These are phyloP conservation scores for Pisolithus thermaeus DNA, from an alignment of 1,284 basidiomycete genomes.

Conservation along the genomic window DNA sequence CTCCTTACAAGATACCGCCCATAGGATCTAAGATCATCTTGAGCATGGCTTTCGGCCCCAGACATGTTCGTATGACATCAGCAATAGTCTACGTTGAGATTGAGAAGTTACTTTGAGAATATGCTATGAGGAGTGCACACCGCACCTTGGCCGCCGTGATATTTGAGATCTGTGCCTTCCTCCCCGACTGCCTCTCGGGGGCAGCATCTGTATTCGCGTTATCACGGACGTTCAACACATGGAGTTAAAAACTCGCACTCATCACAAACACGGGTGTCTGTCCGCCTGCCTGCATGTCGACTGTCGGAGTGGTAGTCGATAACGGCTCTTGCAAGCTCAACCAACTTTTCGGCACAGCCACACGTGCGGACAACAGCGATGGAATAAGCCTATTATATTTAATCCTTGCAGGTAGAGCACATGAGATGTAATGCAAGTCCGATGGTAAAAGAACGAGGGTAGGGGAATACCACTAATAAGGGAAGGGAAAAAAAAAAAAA, in stretches of 20 bases:
- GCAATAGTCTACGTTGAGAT: conserved; percentile 73
- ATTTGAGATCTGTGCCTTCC: conserved; percentile 96
- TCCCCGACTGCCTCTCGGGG: conserved; percentile 88
- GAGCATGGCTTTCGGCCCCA: conserved; percentile 97
- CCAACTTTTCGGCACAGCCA: background rate
- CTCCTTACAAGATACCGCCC: conserved; percentile 87
- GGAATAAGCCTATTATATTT: background rate
- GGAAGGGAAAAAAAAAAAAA: background rate
- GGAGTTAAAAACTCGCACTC: conserved; percentile 8
- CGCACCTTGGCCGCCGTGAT: conserved; percentile 93
- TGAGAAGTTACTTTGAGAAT: background rate
- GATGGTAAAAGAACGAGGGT: conserved; percentile 5
- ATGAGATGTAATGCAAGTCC: conserved; percentile 9
- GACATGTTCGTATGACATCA: conserved; percentile 97
- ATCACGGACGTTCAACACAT: no score
- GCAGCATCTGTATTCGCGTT: conserved; percentile 63
- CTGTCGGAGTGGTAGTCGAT: background rate
- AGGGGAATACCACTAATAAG: background rate
- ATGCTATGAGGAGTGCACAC: conserved; percentile 9
- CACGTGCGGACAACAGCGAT: background rate
- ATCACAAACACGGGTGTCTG: conserved; percentile 69
- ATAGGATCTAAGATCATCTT: conserved; percentile 99
- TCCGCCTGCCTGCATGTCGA: conserved; percentile 38
- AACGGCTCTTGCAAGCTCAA: background rate
- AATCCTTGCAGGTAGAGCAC: background rate